A percentile compares a stretch with the other conserved stretches of the same genome.
These are phyloP conservation scores for Creolimax fragrantissima DNA, from an alignment of 78 protist species.

Conservation along the genomic window DNA sequence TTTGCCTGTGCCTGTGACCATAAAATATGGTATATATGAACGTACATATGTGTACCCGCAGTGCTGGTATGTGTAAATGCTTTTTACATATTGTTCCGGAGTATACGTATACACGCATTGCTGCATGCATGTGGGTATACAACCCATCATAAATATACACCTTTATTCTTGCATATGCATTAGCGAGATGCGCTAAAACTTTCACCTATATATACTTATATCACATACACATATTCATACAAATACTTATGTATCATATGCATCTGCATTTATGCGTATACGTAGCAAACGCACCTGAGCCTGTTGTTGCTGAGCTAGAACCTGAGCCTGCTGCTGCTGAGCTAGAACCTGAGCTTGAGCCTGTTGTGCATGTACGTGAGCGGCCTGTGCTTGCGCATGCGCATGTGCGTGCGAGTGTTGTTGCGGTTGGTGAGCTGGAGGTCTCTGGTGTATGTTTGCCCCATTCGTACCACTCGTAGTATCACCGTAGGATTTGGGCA, in stretches of 20 bases:
- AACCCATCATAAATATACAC: not conserved
- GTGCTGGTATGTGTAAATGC: not conserved
- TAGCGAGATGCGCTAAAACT: not conserved
- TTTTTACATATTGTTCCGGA: no score
- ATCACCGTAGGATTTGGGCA: not conserved
- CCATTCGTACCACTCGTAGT: no score
- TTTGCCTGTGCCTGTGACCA: not conserved
- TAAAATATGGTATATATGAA: not conserved
- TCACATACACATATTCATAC: not conserved
- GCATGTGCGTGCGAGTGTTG: not conserved
- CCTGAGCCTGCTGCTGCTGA: not conserved
- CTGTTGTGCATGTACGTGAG: not conserved
- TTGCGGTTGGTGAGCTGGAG: not conserved
- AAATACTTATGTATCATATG: not conserved
- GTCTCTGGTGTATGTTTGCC: not conserved
- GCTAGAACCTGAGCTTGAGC: not conserved
- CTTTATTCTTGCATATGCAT: not conserved
- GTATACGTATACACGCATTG: not conserved
- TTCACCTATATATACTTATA: not conserved
- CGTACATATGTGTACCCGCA: not conserved
- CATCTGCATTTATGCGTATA: not conserved
- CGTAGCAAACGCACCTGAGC: no score
- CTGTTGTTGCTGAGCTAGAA: not conserved
- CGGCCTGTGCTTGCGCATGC: not conserved
- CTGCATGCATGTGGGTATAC: not conserved